Evolutionary conservation across 768 basidiomycete genomes (phyloP).

Genomic region (Paxillus rubicundulus): DNA sequence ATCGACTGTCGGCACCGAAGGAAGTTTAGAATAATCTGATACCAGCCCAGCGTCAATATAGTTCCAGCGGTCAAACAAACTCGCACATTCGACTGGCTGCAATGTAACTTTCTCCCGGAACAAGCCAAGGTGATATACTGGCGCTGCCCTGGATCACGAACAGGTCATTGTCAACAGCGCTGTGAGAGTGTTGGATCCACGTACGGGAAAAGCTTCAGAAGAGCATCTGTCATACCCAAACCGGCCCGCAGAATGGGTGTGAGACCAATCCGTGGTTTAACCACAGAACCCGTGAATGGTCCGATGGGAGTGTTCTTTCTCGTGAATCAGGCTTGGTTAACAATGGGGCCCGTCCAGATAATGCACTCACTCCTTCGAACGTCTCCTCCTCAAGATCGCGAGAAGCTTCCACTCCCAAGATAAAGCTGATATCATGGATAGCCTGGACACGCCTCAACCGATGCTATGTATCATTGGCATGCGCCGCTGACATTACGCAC

Average conservation of each 20-base stretch:
- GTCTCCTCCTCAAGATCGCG: conserved; percentile 59
- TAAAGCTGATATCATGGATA: conserved; percentile 68
- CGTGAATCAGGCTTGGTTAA: neutral
- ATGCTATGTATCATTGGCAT: neutral
- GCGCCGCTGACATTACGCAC: conserved; percentile 33
- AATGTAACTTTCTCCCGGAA: conserved; percentile 84
- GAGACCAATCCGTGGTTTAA: conserved; percentile 80
- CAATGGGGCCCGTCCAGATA: neutral
- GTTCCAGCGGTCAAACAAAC: neutral
- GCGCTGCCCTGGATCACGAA: conserved; percentile 54
- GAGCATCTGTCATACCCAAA: conserved; percentile 87
- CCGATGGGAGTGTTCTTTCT: conserved; percentile 74
- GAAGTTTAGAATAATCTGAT: conserved; percentile 88
- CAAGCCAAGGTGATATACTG: conserved; percentile 88
- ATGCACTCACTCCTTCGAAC: conserved; percentile 59
- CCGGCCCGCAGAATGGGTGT: conserved; percentile 93
- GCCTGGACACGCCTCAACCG: conserved; percentile 44
- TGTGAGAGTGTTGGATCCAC: too few species aligned
- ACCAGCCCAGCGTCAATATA: neutral
- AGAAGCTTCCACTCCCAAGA: conserved; percentile 83
- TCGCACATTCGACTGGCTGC: conserved; percentile 86
- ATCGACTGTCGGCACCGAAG: conserved; percentile 72
- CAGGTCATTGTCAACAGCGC: too few species aligned
- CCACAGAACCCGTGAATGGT: conserved; percentile 68
- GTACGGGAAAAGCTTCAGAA: conserved; percentile 83